A percentile compares a stretch with the other conserved stretches of the same genome.
Evolutionary conservation across 805 yeast genomes (phyloP).

Genomic region (Pichia nakasei): DNA sequence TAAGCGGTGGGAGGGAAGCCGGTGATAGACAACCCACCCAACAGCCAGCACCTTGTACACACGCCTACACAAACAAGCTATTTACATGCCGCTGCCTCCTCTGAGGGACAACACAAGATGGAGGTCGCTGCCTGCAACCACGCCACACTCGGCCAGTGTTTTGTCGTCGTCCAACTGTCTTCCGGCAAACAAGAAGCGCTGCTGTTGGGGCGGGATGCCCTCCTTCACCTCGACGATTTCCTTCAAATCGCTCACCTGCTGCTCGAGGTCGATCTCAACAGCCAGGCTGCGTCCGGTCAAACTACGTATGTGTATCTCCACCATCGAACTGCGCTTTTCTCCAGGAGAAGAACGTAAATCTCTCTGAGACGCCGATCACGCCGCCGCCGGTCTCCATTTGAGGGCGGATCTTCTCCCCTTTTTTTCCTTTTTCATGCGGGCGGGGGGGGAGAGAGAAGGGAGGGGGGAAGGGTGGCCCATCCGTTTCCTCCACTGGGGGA

Average conservation of each 20-base stretch:
- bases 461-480: too few species aligned
- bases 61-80: too few species aligned
- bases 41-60: too few species aligned
- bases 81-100: conserved; percentile 47
- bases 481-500: too few species aligned
- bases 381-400: too few species aligned
- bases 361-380: too few species aligned
- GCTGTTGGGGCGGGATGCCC: conserved; percentile 96
- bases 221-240: conserved; percentile 93
- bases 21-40: too few species aligned
- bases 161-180: conserved; percentile 84
- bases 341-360: background rate
- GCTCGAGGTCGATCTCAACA: conserved; percentile 62
- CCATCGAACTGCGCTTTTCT: conserved; percentile 8
- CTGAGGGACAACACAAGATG: conserved; percentile 88
- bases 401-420: too few species aligned
- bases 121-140: conserved; percentile 76
- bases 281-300: conserved; percentile 76
- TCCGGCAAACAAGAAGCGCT: conserved; percentile 82
- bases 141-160: conserved; percentile 63
- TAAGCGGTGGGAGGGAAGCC: too few species aligned
- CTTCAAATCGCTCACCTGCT: conserved; percentile 62
- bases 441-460: too few species aligned
- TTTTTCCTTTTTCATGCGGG: too few species aligned
- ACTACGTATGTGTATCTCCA: conserved; percentile 25